phyloP scores from a whole-genome alignment of 768 basidiomycete species.

The Austroboletus festivus region DNA sequence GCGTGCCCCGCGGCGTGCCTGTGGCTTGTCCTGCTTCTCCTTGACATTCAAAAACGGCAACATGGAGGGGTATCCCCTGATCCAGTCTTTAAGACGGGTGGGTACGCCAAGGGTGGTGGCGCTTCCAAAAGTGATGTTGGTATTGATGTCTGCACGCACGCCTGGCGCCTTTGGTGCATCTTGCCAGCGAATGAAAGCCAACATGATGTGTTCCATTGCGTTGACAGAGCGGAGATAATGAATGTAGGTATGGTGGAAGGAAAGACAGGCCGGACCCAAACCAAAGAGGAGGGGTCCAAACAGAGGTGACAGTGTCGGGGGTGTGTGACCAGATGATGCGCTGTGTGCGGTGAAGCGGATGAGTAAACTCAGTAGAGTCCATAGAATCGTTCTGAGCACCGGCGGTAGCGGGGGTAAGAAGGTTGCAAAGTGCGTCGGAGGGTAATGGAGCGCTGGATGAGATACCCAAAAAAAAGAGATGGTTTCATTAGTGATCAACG shows the following conservation, averaged over 20 bases:
- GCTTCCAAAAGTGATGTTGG: constrained; percentile 41
- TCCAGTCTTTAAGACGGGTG: constrained; percentile 86
- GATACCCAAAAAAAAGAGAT: constrained; percentile 18
- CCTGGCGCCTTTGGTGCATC: constrained; percentile 46
- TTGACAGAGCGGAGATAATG: constrained; percentile 78
- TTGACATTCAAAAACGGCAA: constrained; percentile 57
- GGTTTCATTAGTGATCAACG: constrained; percentile 17
- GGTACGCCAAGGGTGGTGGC: constrained; percentile 70
- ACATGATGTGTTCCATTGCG: constrained; percentile 91
- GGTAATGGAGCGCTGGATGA: constrained; percentile 56
- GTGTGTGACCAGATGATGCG: constrained; percentile 83
- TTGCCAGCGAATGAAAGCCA: constrained; percentile 85
- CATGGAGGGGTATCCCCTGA: constrained; percentile 83
- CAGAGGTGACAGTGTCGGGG: constrained; percentile 82
- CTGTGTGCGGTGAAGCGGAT: constrained; percentile 82
- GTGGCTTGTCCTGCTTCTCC: constrained; percentile 48
- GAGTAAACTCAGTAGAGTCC: constrained; percentile 76
- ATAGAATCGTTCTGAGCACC: constrained; percentile 55
- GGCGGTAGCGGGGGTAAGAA: constrained; percentile 57
- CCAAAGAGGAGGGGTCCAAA: constrained; percentile 92
- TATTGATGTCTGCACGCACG: constrained; percentile 27
- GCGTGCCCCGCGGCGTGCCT: constrained; percentile 72
- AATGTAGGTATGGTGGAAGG: constrained; percentile 57
- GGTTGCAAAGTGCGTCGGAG: constrained; percentile 65
- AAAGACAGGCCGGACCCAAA: constrained; percentile 50